Evolutionary conservation across 768 basidiomycete species (phyloP), one percentile per base, ranked within the genome.

Genomic region (Tylopilus felleus): DNA sequence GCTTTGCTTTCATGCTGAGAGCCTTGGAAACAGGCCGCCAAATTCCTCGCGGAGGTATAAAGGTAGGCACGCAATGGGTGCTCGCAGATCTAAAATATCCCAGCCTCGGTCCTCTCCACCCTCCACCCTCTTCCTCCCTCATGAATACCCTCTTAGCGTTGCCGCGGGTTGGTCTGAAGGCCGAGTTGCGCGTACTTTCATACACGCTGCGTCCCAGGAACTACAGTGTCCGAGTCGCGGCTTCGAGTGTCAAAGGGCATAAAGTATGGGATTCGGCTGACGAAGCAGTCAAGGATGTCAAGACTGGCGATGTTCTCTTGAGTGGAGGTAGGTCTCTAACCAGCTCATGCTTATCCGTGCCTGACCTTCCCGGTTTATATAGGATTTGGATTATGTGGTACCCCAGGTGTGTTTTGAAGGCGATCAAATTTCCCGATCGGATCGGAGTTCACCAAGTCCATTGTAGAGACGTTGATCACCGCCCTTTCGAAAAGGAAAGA

Each of bases 341-440:
- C 48, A 88, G 46, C 9, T n/a, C 23, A 38, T 49, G 41, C 46
- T 33, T 27, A 10, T 14, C 10, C 17, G 3, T 40, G 7, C 27
- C 49, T 22, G 17, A 57, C 9, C 43, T 35, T 8, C 3, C 36
- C 13, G 39, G 22, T 12, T 31, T 4, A 48, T 52, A 41, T 60
- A 91, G 90, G 92, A n/a, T 96, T 96, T 66, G 93, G 93, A 31
- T 73, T 90, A 40, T 89, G 89, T 63, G 91, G 93, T 33, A 89
- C 91, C 47, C 91, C 91, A 63, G 86, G 89, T 87, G 42, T 35
- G 71, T 17, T n/a, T 40, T 40, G 17, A 22, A 23, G 23, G 31
- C 44, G 25, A 47, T 46, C 29, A 16, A n/a, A 35, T n/a, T n/a
- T 7, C 28, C 38, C 17, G 29, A 39, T 23, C 27, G 7, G 35